Conservation (phyloP, 805 yeast genomes). For the Alloascoidea africana region DNA sequence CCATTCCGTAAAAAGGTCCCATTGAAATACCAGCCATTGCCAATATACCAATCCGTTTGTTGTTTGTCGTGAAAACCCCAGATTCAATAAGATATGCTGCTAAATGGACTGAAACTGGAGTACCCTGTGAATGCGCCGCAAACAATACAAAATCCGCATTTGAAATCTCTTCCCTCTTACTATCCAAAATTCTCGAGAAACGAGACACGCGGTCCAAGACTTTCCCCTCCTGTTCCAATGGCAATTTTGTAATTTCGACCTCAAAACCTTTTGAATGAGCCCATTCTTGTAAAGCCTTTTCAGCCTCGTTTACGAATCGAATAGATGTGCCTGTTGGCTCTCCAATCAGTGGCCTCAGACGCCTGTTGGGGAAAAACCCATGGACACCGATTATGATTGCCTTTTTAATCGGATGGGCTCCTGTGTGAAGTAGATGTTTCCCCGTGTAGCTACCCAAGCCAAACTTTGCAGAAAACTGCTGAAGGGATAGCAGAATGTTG, state of each 20-base stretch:
- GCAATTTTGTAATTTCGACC: constrained; percentile 70
- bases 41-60: constrained; percentile 47
- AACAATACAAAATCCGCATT: constrained; percentile 76
- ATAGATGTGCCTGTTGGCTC: constrained; percentile 94
- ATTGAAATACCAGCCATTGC: constrained; percentile 95
- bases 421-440: constrained; percentile 17
- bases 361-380: constrained; percentile 86
- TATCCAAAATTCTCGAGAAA: constrained; percentile 55
- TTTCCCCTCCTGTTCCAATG: constrained; percentile 87
- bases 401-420: constrained; percentile 24
- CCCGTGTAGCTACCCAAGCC: constrained; percentile 12
- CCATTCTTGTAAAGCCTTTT: constrained; percentile 57
- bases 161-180: constrained; percentile 41
- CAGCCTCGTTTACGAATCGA: constrained; percentile 85
- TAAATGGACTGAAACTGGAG: constrained; percentile 76
- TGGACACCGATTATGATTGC: constrained; percentile 86
- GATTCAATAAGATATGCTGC: constrained; percentile 58
- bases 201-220: constrained; percentile 75
- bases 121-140: constrained; percentile 94
- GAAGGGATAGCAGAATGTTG: neutral
- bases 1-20: constrained; percentile 89
- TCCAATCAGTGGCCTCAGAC: constrained; percentile 78
- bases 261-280: constrained; percentile 25
- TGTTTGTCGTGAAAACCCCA: constrained; percentile 26
- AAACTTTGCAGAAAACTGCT: neutral